A percentile compares a stretch with the other conserved stretches of the same genome.
These are phyloP conservation scores for Tetragonia tetragonoides DNA, from an alignment of 148 eudicot genomes.

Conservation along the genomic window DNA sequence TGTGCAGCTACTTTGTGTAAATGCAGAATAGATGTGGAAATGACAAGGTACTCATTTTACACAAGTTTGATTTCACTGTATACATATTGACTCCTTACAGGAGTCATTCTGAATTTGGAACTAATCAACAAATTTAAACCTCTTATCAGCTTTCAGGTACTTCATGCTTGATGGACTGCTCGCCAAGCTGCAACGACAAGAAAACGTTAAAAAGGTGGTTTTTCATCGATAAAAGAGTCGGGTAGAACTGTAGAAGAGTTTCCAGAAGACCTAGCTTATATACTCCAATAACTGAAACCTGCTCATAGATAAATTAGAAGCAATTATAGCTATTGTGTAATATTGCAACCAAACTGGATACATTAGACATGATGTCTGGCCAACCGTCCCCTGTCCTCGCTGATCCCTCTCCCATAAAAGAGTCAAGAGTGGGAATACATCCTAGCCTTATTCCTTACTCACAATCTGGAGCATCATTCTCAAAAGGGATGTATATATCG, in stretches of 20 bases:
- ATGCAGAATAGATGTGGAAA: constrained; percentile 46
- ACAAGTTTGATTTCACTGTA: background rate
- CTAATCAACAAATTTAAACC: background rate
- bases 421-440: constrained; percentile 53
- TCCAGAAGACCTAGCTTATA: background rate
- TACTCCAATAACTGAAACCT: constrained; percentile 6
- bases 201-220: constrained; percentile 83
- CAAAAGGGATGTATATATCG: constrained; percentile 37
- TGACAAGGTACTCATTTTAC: constrained; percentile 52
- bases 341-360: constrained; percentile 30
- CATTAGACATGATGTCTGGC: constrained; percentile 57
- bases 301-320: background rate
- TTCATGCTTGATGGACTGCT: constrained; percentile 69
- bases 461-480: constrained; percentile 46
- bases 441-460: constrained; percentile 43
- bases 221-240: constrained; percentile 84
- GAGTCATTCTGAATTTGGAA: background rate
- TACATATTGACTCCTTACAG: background rate
- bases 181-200: constrained; percentile 54
- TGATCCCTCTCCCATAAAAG: constrained; percentile 60
- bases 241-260: constrained; percentile 29
- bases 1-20: constrained; percentile 33
- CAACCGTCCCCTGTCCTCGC: constrained; percentile 66
- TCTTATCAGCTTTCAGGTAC: constrained; percentile 40
- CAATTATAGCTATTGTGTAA: background rate